Evolutionary conservation across 768 basidiomycete species (phyloP).

Genomic region (Dacryopinax primogenitus): DNA sequence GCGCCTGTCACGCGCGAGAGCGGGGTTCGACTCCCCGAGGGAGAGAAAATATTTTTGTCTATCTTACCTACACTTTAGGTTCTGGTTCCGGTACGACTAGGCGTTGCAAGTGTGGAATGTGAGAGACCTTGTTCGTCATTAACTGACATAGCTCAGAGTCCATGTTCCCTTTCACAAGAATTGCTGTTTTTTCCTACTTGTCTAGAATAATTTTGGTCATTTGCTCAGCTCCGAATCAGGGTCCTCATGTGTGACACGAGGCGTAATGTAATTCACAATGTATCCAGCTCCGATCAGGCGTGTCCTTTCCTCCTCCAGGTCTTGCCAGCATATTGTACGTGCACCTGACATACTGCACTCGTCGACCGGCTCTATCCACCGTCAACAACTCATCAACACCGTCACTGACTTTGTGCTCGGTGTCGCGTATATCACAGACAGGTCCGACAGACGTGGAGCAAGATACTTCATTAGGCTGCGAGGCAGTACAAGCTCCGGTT

Average conservation of each 20-base stretch:
- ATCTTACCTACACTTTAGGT: background rate
- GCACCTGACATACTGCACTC: background rate
- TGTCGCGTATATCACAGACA: background rate
- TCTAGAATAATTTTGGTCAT: background rate
- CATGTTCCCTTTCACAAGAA: background rate
- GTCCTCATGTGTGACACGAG: background rate
- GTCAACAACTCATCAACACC: background rate
- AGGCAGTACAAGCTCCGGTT: background rate
- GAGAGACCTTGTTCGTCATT: background rate
- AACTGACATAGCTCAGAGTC: background rate
- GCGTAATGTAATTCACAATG: constrained; percentile 1
- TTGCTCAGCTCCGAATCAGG: background rate
- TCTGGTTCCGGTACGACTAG: background rate
- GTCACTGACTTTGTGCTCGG: background rate
- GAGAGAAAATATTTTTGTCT: background rate
- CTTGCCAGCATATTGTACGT: constrained; percentile 3
- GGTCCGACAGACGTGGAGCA: background rate
- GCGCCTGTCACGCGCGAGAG: background rate
- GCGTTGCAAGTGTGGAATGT: background rate
- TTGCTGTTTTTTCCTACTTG: background rate
- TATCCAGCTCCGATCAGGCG: background rate
- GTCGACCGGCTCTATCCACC: background rate
- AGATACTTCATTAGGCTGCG: background rate
- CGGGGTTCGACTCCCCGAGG: constrained; percentile 7
- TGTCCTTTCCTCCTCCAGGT: background rate